Conservation (phyloP, 352 stramenopile genomes). For the Discostella stelligera region DNA sequence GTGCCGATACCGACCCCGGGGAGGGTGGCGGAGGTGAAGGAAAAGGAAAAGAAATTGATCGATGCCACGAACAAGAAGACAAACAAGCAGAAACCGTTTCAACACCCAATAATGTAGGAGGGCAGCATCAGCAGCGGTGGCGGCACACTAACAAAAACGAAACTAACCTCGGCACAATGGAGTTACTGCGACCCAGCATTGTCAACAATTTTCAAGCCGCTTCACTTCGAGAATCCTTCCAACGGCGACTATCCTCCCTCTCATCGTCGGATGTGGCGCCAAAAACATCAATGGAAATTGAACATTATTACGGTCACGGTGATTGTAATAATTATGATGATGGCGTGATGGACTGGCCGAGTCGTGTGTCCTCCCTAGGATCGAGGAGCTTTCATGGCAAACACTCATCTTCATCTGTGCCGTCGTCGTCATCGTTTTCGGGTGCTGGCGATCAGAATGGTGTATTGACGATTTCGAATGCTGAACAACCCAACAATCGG, state of each 20-base stretch:
- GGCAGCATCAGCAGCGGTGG: too few species aligned
- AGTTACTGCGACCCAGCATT: conserved; percentile 1
- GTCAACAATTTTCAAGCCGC: conserved; percentile 30
- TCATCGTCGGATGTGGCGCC: not conserved
- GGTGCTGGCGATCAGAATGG: not conserved
- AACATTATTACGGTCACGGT: not conserved
- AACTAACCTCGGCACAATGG: not conserved
- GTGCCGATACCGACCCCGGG: too few species aligned
- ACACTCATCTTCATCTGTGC: not conserved
- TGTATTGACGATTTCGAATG: not conserved
- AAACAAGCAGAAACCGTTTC: too few species aligned
- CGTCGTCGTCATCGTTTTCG: not conserved
- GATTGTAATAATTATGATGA: not conserved
- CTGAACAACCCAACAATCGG: not conserved
- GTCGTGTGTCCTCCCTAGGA: conserved; percentile 17
- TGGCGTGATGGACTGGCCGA: conserved; percentile 23
- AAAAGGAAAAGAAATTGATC: too few species aligned
- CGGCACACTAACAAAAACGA: too few species aligned
- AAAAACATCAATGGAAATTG: not conserved
- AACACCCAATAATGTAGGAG: too few species aligned
- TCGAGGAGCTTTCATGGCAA: conserved; percentile 4
- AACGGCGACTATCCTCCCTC: conserved; percentile 8
- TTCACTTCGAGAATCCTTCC: conserved; percentile 28
- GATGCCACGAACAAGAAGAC: too few species aligned
- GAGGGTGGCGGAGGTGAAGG: too few species aligned